phyloP scores from a whole-genome alignment of 768 basidiomycete genomes.

The Macrolepiota fuliginosa region DNA sequence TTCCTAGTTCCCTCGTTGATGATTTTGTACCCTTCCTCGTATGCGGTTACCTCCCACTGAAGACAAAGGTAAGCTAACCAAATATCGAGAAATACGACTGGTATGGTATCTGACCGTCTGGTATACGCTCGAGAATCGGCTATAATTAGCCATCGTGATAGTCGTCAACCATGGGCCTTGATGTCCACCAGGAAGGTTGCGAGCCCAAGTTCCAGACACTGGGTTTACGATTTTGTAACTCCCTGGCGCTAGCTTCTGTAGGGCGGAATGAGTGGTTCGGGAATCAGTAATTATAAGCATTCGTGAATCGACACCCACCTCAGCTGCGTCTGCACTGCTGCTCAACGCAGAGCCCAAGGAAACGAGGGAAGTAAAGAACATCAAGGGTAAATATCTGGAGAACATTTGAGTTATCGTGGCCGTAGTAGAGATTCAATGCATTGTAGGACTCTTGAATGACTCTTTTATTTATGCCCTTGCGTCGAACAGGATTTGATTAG shows the following conservation, averaged over 20 bases:
- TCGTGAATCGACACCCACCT: no score
- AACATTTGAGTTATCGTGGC: not conserved
- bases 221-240: constrained; percentile 2
- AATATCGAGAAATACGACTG: no score
- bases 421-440: not conserved
- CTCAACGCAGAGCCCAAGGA: not conserved
- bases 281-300: no score
- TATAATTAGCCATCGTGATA: not conserved
- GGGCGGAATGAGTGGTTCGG: no score
- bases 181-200: constrained; percentile 4
- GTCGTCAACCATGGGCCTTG: constrained; percentile 4
- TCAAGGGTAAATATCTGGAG: not conserved
- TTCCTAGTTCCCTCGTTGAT: not conserved
- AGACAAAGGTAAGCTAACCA: not conserved
- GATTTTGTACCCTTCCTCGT: constrained; percentile 9
- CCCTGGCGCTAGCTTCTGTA: not conserved
- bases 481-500: no score
- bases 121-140: not conserved
- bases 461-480: not conserved
- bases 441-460: not conserved
- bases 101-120: not conserved
- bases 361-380: not conserved
- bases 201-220: not conserved
- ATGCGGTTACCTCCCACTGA: constrained; percentile 1
- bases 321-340: not conserved